Evolutionary conservation across 116 monocot genomes (phyloP), one percentile per base, ranked within the genome.

Genomic region (Cymodocea nodosa): DNA sequence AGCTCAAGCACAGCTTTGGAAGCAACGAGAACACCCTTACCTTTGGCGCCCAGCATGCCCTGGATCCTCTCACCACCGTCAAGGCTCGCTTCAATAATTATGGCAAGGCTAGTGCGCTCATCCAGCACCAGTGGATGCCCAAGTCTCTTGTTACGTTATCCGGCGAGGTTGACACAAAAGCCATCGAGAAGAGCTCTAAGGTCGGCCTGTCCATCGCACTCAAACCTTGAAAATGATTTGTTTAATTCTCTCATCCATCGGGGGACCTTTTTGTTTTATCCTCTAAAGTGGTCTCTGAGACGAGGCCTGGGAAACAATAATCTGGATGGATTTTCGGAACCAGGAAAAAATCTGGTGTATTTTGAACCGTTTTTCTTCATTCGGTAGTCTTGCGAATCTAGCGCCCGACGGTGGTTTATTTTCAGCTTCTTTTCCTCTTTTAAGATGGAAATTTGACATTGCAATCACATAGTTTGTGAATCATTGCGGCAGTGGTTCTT

Each of bases 171-270:
- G 95, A 95, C 81, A 95, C 95, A 40, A 95, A 84, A 69, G 87
- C 90, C 56, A 81, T 95, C n/a, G 90, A 95, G 64, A 95, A 95
- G 70, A 85, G 87, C 72, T 80, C 87, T 40, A 95, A 95, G 65
- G 85, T 95, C n/a, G 95, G 95, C 50, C 68, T 95, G 14, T 67
- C 95, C 22, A 17, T 95, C 60, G 74, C 82, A 15, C 87, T 95
- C 35, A 83, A 74, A 62, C 85, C 95, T 51, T 95, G 75, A 75
- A 35, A 9, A 51, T 12, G 62, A 16, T 14, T 54, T 16, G 15
- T 16, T 54, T 54, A 4, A 6, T 35, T 3, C 10, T 53, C 19
- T 0, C 4, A 35, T 14, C 25, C 4, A 30, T 19, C 13, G 12
- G 51, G 23, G 22, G 22, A 35, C 30, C 9, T 67, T 23, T 67